Conservation (phyloP, 768 basidiomycete genomes). For the Chalciporus chontae region DNA sequence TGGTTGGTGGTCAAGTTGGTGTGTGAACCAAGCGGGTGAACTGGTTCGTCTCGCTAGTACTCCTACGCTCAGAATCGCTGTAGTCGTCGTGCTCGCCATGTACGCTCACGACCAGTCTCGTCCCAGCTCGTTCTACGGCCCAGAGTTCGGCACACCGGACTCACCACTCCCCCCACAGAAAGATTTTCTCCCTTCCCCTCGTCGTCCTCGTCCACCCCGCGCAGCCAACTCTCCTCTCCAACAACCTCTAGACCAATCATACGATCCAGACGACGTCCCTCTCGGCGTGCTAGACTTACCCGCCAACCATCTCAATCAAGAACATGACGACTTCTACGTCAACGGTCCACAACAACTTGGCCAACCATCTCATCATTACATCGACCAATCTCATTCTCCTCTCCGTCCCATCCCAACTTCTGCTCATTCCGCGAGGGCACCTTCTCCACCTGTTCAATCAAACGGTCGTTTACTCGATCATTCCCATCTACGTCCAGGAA, state of each 20-base stretch:
- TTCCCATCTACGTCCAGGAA: slow-evolving; percentile 90
- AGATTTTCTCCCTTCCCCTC: slow-evolving; percentile 8
- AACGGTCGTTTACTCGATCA: slow-evolving; percentile 75
- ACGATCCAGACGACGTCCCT: slow-evolving; percentile 41
- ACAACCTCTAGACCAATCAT: slow-evolving; percentile 30
- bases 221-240: slow-evolving; percentile 20
- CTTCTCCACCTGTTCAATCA: slow-evolving; percentile 55
- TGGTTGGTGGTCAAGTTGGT: background rate
- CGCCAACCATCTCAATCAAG: slow-evolving; percentile 27
- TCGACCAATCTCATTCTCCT: slow-evolving; percentile 23
- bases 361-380: slow-evolving; percentile 19
- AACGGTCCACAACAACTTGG: slow-evolving; percentile 8
- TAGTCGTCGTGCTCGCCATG: no score
- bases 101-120: slow-evolving; percentile 33
- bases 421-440: slow-evolving; percentile 60
- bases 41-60: no score
- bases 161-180: slow-evolving; percentile 3
- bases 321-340: slow-evolving; percentile 41
- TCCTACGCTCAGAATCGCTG: no score
- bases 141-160: slow-evolving; percentile 20
- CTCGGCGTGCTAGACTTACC: slow-evolving; percentile 18
- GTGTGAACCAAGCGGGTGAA: background rate
- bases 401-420: slow-evolving; percentile 39
- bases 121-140: slow-evolving; percentile 32
- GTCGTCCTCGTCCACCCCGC: slow-evolving; percentile 20